Percentiles rank a stretch among this genome's conserved stretches.
These are phyloP conservation scores for Fraxinus latifolia DNA, from an alignment of 305 asterid genomes.

Conservation along the genomic window DNA sequence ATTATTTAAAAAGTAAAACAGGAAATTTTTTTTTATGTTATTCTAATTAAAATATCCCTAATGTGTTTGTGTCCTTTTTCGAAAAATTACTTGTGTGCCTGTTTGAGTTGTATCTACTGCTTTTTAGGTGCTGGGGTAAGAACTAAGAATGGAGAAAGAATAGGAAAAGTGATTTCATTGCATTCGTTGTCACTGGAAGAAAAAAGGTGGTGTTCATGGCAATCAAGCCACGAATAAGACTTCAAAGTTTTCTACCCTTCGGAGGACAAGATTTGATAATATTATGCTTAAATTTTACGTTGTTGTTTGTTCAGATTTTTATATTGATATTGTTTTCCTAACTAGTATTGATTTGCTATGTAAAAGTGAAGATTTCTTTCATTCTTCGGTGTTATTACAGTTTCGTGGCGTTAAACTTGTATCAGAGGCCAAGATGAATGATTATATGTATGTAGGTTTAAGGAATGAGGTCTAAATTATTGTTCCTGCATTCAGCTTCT, in stretches of 20 bases:
- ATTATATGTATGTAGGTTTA: constrained; percentile 2
- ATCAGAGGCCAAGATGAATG: constrained; percentile 20
- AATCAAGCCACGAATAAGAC: neutral
- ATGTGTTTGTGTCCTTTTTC: neutral
- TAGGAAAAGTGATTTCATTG: neutral
- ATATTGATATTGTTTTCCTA: neutral
- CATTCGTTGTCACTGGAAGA: constrained; percentile 9
- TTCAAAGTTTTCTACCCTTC: neutral
- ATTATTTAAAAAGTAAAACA: neutral
- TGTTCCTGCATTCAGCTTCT: constrained; percentile 68
- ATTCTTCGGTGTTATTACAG: neutral
- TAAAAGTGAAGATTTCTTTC: neutral
- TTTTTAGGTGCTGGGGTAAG: neutral
- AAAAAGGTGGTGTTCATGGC: neutral
- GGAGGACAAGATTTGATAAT: neutral
- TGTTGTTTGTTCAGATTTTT: neutral
- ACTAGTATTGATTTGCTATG: neutral
- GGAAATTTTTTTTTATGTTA: neutral
- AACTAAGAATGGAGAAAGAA: neutral
- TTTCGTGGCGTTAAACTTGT: neutral
- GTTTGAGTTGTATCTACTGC: neutral
- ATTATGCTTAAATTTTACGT: neutral
- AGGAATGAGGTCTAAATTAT: constrained; percentile 22
- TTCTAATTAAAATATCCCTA: neutral
- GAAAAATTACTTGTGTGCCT: neutral